Evolutionary conservation across 2,329 filamentous ascomycete genomes (phyloP), one percentile per base, ranked within the genome.

Genomic region (Rugonectria rugulosa): DNA sequence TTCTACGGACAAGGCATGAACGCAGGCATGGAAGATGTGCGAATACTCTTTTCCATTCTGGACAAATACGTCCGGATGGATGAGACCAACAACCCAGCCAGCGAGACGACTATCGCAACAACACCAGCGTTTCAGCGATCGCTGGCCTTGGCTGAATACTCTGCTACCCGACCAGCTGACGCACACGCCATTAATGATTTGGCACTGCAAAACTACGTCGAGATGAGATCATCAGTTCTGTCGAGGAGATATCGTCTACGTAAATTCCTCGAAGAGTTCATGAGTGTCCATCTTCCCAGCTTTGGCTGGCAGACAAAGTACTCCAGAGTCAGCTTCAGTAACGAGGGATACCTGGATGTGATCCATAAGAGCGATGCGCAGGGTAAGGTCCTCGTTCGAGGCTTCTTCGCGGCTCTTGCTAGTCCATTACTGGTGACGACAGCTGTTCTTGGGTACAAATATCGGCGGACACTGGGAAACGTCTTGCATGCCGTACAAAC

Each of bases 1-100:
- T 99, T 99, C 75, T 99, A 98, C 73, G 95, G 95, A 0, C 95
- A 99, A 73, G 95, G 95, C 31, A 96, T 99, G 88, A 99, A 99
- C 69, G 90, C 95, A 0, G 95, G 95, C 1, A 85, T 99, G 36
- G 95, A 99, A 76, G 94, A 97, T 67, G 92, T 99, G 11, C 87
- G 90, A 7, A 87, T 96, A 5, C 83, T 99, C 1, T 99, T 97
- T 74, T 85, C 88, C 1, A 81, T 89, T 37, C 80, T 98, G 1
- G 93, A 97, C 74, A 83, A 85, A 63, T 80, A 92, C 62, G 77
- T 80, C 2, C 73, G 72, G 29, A 65, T 75, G 6, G 68, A 74
- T 17, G 78, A 83, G 38, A 74, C 74, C 48, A 81, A 81, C 47
- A 72, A 79, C 21, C 71, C 75, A 4, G 49, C 67, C 19, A 67